phyloP scores from a whole-genome alignment of 2,329 filamentous ascomycete species.

The Pseudocercospora eumusae region DNA sequence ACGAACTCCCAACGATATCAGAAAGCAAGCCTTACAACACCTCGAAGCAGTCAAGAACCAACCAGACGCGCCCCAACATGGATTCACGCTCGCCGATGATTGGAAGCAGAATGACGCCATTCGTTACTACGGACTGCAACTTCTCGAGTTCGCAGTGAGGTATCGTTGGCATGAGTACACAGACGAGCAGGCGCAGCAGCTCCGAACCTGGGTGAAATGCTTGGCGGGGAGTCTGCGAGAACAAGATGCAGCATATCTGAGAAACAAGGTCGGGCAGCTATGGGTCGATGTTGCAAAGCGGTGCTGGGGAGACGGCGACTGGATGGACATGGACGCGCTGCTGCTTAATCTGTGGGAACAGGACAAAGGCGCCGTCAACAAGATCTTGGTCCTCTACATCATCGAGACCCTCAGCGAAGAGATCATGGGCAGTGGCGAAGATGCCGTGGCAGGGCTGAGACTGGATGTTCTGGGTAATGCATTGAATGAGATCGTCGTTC shows the following conservation, averaged over 20 bases:
- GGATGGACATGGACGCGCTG: constrained; percentile 90
- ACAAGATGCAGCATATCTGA: constrained; percentile 76
- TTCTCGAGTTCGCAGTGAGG: constrained; percentile 86
- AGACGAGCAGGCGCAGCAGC: constrained; percentile 63
- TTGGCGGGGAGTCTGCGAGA: constrained; percentile 71
- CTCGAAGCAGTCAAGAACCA: constrained; percentile 83
- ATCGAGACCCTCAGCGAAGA: constrained; percentile 93
- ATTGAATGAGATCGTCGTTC: constrained; percentile 91
- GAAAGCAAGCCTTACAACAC: constrained; percentile 79
- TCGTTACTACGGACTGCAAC: constrained; percentile 88
- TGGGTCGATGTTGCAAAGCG: constrained; percentile 96
- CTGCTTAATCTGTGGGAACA: constrained; percentile 76
- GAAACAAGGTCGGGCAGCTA: constrained; percentile 90
- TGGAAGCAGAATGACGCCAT: constrained; percentile 74
- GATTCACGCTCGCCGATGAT: constrained; percentile 78
- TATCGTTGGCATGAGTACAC: constrained; percentile 79
- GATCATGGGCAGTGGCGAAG: constrained; percentile 79
- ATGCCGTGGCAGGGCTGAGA: constrained; percentile 78
- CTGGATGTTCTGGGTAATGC: constrained; percentile 83
- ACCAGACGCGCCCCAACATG: constrained; percentile 77
- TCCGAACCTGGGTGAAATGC: constrained; percentile 76
- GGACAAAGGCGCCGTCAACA: constrained; percentile 58
- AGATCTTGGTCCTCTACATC: constrained; percentile 83
- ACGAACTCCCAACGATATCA: constrained; percentile 75
- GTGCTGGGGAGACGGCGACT: constrained; percentile 79